Percentiles rank a stretch among this genome's conserved stretches.
phyloP scores from a whole-genome alignment of 345 rosid species.

The Moricandia moricandioides region DNA sequence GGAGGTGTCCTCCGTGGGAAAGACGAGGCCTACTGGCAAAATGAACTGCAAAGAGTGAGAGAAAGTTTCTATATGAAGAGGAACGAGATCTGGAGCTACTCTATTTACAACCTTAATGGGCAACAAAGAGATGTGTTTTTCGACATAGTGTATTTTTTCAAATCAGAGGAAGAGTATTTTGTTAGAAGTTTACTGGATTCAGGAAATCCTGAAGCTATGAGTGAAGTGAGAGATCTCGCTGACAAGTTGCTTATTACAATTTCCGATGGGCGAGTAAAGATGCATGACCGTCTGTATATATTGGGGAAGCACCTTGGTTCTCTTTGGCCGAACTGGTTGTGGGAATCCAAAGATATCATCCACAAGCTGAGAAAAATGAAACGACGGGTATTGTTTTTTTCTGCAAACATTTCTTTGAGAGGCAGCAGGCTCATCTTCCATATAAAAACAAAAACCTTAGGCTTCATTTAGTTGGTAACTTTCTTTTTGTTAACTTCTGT shows the following conservation, averaged over 20 bases:
- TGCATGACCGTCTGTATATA: not conserved
- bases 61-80: no score
- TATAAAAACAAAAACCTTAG: no score
- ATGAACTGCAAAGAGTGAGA: not conserved
- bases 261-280: not conserved
- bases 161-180: not conserved
- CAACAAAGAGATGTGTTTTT: not conserved
- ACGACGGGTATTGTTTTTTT: not conserved
- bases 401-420: not conserved
- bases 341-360: not conserved
- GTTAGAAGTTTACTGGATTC: not conserved
- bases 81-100: no score
- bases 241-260: not conserved
- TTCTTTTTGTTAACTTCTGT: not conserved
- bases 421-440: no score
- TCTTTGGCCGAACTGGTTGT: not conserved
- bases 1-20: not conserved
- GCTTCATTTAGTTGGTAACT: not conserved
- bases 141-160: slow-evolving; percentile 32
- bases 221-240: not conserved
- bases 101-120: not conserved
- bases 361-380: not conserved
- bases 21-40: not conserved
- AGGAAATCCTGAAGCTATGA: not conserved
- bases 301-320: not conserved